Conservation (phyloP, 2,329 filamentous ascomycete genomes). For the Albifimbria verrucaria region DNA sequence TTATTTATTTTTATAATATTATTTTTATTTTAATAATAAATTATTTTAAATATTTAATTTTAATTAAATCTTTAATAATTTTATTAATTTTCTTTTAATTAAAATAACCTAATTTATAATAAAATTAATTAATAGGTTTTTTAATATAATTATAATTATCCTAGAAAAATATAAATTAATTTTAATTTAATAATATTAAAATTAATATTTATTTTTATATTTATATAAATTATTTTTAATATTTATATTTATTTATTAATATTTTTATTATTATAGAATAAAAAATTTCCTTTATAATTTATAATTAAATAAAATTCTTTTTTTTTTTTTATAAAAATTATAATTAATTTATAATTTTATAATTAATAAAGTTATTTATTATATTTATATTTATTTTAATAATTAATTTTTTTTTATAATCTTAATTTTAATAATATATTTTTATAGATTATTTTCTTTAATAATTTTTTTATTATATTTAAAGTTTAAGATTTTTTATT, state of each 20-base stretch:
- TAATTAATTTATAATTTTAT: not conserved
- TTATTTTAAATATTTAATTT: not conserved
- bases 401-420: not conserved
- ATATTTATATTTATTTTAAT: too few species aligned
- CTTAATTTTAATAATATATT: not conserved
- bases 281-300: not conserved
- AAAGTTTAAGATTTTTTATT: slow-evolving; percentile 3
- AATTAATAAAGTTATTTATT: too few species aligned
- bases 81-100: not conserved
- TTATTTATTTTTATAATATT: not conserved
- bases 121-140: not conserved
- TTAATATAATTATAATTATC: not conserved
- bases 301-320: not conserved
- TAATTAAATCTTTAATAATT: not conserved
- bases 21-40: not conserved
- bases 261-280: not conserved
- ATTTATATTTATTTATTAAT: not conserved
- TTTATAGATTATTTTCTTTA: not conserved
- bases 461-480: not conserved
- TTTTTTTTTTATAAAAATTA: not conserved
- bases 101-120: not conserved
- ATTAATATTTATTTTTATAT: not conserved
- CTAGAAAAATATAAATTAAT: not conserved
- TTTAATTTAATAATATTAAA: not conserved
- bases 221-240: not conserved